phyloP scores from a whole-genome alignment of 495 filamentous ascomycete genomes.

The Penicillium bovifimosum region DNA sequence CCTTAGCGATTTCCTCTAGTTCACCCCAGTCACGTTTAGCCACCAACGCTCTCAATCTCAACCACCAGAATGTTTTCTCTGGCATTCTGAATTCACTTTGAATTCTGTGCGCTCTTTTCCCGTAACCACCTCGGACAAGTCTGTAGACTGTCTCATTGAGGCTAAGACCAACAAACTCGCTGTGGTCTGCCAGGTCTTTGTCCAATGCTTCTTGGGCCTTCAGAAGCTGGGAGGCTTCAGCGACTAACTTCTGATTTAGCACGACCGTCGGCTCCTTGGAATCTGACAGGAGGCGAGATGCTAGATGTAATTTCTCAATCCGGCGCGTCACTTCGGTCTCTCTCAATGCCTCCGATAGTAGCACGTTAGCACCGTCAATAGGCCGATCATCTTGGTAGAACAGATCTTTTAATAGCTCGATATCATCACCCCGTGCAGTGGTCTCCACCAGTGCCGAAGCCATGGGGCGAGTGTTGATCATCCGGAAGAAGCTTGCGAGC shows the following conservation, averaged over 20 bases:
- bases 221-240: conserved; percentile 73
- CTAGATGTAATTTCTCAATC: conserved; percentile 79
- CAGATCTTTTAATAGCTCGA: conserved; percentile 83
- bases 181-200: conserved; percentile 59
- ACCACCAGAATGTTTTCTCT: conserved; percentile 86
- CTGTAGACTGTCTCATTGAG: conserved; percentile 89
- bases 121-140: conserved; percentile 67
- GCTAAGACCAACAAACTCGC: conserved; percentile 73
- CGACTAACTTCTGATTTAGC: conserved; percentile 67
- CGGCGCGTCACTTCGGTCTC: conserved; percentile 57
- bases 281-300: conserved; percentile 74
- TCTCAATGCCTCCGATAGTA: conserved; percentile 71
- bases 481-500: conserved; percentile 85
- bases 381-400: conserved; percentile 97
- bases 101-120: conserved; percentile 75
- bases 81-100: conserved; percentile 89
- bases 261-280: conserved; percentile 64
- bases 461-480: conserved; percentile 79
- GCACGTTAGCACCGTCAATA: conserved; percentile 79
- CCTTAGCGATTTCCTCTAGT: conserved; percentile 71
- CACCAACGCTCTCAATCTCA: conserved; percentile 82
- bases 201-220: conserved; percentile 80
- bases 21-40: conserved; percentile 86
- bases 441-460: conserved; percentile 88
- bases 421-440: conserved; percentile 68